Evolutionary conservation across 2,329 filamentous ascomycete species (phyloP).

Genomic region (Chrysoporthe puriensis): DNA sequence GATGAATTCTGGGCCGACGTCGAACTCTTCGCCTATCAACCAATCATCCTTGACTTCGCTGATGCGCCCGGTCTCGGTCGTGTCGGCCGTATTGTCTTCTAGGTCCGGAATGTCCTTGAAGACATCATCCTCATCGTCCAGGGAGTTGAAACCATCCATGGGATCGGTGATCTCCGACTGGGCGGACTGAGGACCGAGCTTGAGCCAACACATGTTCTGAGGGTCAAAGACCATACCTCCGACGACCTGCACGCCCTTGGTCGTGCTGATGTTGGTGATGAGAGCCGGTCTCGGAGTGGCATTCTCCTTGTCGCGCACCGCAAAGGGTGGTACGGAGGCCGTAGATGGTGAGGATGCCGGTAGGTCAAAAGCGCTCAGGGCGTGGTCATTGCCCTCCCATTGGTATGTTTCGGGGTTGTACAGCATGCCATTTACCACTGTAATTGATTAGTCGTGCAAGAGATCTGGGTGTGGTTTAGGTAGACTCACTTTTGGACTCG

Average conservation of each 20-base stretch:
- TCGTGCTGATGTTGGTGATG: slow-evolving; percentile 85
- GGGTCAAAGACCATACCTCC: slow-evolving; percentile 99
- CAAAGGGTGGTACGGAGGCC: slow-evolving; percentile 47
- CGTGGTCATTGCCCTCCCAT: slow-evolving; percentile 97
- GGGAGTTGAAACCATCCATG: slow-evolving; percentile 67
- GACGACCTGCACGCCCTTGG: slow-evolving; percentile 88
- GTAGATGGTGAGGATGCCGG: slow-evolving; percentile 59
- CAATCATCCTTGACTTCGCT: slow-evolving; percentile 75
- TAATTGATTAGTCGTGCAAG: slow-evolving; percentile 23
- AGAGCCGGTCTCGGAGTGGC: slow-evolving; percentile 72
- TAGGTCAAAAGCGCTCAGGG: slow-evolving; percentile 75
- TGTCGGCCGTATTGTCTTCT: slow-evolving; percentile 65
- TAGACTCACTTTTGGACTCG: slow-evolving; percentile 75
- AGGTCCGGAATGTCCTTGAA: slow-evolving; percentile 95
- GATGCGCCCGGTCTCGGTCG: slow-evolving; percentile 53
- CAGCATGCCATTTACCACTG: slow-evolving; percentile 91
- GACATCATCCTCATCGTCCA: slow-evolving; percentile 88
- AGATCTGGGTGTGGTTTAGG: not conserved
- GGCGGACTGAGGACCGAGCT: slow-evolving; percentile 59
- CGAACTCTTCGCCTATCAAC: slow-evolving; percentile 93
- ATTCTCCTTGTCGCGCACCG: slow-evolving; percentile 59
- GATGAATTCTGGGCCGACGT: slow-evolving; percentile 94
- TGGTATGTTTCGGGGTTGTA: slow-evolving; percentile 86
- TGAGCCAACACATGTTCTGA: slow-evolving; percentile 96
- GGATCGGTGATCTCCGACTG: slow-evolving; percentile 58